Evolutionary conservation across 163 green algal species (phyloP).

Genomic region (Volvox carteri): DNA sequence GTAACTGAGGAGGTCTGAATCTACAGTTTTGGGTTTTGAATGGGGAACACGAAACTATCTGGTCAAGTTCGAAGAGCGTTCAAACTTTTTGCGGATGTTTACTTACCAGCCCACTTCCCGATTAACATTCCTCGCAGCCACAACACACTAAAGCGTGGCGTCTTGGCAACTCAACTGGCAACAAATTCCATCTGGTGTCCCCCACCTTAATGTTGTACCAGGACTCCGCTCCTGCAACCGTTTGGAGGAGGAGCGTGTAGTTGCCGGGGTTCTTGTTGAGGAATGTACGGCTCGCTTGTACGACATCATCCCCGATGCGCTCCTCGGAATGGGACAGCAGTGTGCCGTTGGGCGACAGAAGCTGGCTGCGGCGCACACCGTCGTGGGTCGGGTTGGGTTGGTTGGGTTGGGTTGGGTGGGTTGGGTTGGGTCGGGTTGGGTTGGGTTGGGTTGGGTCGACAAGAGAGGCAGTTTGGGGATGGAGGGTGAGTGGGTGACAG

Average conservation of each 20-base stretch:
- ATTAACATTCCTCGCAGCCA: too few species aligned
- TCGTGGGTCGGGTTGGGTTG: too few species aligned
- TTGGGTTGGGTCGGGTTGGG: background rate
- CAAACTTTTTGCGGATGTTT: too few species aligned
- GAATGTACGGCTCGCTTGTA: background rate
- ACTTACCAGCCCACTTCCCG: too few species aligned
- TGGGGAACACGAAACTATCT: too few species aligned
- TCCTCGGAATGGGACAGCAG: slow-evolving; percentile 11
- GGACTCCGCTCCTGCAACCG: background rate
- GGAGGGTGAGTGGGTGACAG: background rate
- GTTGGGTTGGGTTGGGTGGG: too few species aligned
- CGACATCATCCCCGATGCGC: slow-evolving; percentile 40
- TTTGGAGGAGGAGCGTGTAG: slow-evolving; percentile 33
- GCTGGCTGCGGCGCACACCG: slow-evolving; percentile 41
- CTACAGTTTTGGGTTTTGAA: background rate
- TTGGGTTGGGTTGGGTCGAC: background rate
- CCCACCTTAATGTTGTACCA: slow-evolving; percentile 22
- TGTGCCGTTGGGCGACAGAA: slow-evolving; percentile 12
- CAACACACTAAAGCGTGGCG: too few species aligned
- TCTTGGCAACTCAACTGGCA: too few species aligned
- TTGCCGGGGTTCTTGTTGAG: background rate
- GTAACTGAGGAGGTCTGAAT: background rate
- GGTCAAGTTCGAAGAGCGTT: too few species aligned
- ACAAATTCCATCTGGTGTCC: too few species aligned
- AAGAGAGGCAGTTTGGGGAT: background rate